Conservation (phyloP, 2,329 filamentous ascomycete species). For the Xylariaceae sp. region DNA sequence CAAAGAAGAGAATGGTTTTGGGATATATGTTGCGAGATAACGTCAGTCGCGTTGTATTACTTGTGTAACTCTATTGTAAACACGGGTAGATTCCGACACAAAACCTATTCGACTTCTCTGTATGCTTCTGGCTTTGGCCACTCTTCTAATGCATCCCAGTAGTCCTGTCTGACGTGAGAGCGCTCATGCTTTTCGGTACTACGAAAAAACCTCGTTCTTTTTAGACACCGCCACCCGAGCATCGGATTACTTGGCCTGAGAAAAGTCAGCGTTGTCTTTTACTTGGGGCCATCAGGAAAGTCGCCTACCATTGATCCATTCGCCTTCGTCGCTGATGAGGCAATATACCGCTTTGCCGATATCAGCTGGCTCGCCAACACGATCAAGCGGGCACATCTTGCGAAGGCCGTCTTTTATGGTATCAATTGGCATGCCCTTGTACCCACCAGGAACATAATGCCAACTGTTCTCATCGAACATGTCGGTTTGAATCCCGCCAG, state of each 20-base stretch:
- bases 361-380: constrained; percentile 55
- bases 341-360: constrained; percentile 55
- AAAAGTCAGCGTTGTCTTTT: constrained; percentile 7
- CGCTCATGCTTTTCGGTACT: too few relatives aligned
- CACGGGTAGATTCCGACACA: too few relatives aligned
- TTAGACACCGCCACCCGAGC: constrained; percentile 32
- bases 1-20: too few relatives aligned
- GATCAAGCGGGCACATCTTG: constrained; percentile 55
- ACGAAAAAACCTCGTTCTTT: not conserved
- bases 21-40: too few relatives aligned
- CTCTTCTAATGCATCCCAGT: too few relatives aligned
- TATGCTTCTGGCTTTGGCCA: too few relatives aligned
- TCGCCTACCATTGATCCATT: constrained; percentile 61
- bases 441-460: constrained; percentile 59
- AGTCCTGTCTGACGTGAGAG: too few relatives aligned
- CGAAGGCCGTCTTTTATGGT: constrained; percentile 53
- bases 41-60: too few relatives aligned
- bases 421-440: constrained; percentile 47
- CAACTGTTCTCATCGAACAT: constrained; percentile 71
- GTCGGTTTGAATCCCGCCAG: constrained; percentile 70
- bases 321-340: constrained; percentile 53
- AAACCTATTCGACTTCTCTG: too few relatives aligned
- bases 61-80: too few relatives aligned
- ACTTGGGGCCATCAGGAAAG: not conserved
- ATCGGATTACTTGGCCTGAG: constrained; percentile 33